These are phyloP conservation scores for Skeletonema marinoi DNA, from an alignment of 108 stramenopile genomes.

Conservation along the genomic window DNA sequence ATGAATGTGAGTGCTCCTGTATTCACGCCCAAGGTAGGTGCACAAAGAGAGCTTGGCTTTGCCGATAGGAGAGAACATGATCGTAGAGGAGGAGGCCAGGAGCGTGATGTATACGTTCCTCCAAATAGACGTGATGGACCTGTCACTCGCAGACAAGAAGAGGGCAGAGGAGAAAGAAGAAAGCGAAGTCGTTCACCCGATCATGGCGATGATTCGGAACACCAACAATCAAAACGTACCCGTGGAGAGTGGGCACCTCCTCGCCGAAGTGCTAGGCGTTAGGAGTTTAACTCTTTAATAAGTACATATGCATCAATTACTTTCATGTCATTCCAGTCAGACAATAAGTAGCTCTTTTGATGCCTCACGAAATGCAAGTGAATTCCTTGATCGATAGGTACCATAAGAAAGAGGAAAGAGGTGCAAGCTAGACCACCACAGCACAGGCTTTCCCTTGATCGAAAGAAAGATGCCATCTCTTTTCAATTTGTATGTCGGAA, in stretches of 20 bases:
- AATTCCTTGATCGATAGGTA: too few species aligned
- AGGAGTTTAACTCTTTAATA: not conserved
- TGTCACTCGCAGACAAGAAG: conserved; percentile 13
- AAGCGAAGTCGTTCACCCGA: conserved; percentile 33
- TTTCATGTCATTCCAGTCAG: too few species aligned
- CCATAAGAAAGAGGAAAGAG: too few species aligned
- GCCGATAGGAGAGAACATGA: conserved; percentile 13
- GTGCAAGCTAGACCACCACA: too few species aligned
- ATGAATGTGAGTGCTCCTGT: conserved; percentile 19
- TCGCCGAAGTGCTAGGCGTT: not conserved
- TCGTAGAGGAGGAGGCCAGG: conserved; percentile 4
- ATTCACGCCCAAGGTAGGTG: conserved; percentile 27
- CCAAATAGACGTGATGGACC: conserved; percentile 18
- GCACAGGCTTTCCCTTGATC: too few species aligned
- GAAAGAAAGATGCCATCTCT: too few species aligned
- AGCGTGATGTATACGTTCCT: conserved; percentile 21
- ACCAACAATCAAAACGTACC: conserved; percentile 6
- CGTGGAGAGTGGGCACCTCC: conserved; percentile 26
- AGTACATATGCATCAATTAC: not conserved
- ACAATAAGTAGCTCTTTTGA: too few species aligned
- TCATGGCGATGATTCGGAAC: conserved; percentile 11
- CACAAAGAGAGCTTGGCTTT: conserved; percentile 14
- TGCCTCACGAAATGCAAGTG: too few species aligned
- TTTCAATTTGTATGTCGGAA: not conserved
- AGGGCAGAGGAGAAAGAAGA: conserved; percentile 7